Percentiles rank a stretch among this genome's conserved stretches.
phyloP scores from a whole-genome alignment of 176 grass and related monocot species.

The Aegilops umbellulata region DNA sequence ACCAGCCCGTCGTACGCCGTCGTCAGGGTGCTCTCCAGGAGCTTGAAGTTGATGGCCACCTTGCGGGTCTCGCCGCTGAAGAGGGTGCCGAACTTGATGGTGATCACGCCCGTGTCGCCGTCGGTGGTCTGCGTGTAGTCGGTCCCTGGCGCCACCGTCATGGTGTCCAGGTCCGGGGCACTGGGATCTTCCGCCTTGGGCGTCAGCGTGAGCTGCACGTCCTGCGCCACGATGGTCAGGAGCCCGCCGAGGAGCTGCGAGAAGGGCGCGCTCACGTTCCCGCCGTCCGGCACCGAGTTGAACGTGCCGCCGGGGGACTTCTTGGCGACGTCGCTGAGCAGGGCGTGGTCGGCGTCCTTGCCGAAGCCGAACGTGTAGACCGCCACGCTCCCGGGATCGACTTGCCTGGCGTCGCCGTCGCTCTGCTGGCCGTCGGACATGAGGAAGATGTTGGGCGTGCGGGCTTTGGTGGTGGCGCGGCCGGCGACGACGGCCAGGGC shows the following conservation, averaged over 20 bases:
- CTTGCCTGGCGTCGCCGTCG: not conserved
- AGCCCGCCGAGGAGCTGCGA: slow-evolving; percentile 29
- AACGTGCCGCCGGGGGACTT: slow-evolving; percentile 9
- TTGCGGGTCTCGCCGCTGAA: slow-evolving; percentile 13
- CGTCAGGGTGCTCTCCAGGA: not conserved
- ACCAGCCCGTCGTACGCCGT: not conserved
- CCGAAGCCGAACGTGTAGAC: slow-evolving; percentile 32
- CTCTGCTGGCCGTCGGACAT: slow-evolving; percentile 22
- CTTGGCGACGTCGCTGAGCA: not conserved
- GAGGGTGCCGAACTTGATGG: slow-evolving; percentile 33
- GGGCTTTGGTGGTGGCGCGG: not conserved
- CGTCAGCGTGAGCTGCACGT: slow-evolving; percentile 14
- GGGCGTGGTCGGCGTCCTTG: not conserved
- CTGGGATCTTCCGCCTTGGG: not conserved
- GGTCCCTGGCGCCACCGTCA: not conserved
- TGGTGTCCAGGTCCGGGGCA: not conserved
- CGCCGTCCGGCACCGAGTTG: not conserved
- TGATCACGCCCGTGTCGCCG: not conserved
- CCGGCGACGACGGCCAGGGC: slow-evolving; percentile 9
- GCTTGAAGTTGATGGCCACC: not conserved
- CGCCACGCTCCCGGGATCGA: not conserved
- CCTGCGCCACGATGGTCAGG: slow-evolving; percentile 28
- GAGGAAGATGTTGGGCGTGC: slow-evolving; percentile 19
- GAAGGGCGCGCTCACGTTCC: not conserved
- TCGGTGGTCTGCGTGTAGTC: not conserved